Conservation (phyloP, 768 basidiomycete genomes). For the Udeniomyces megalosporus region DNA sequence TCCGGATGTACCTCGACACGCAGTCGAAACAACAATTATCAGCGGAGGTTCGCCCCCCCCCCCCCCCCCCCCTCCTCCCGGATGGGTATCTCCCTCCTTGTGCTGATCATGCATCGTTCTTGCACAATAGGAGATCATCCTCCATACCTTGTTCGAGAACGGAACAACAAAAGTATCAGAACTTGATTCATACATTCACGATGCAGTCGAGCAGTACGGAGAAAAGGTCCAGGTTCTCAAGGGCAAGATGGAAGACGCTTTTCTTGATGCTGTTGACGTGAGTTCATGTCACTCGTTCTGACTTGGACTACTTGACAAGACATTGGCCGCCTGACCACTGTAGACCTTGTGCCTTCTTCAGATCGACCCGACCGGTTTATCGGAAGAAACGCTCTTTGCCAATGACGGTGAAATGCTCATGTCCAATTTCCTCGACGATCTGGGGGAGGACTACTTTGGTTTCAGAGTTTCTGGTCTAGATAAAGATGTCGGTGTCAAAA, state of each 20-base stretch:
- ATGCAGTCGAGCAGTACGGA: slow-evolving; percentile 74
- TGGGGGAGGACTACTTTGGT: slow-evolving; percentile 88
- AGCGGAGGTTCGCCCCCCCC: slow-evolving; percentile 48
- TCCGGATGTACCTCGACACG: slow-evolving; percentile 66
- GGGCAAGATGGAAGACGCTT: slow-evolving; percentile 52
- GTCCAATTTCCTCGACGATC: slow-evolving; percentile 63
- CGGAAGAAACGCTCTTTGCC: slow-evolving; percentile 51
- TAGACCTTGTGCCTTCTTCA: background rate
- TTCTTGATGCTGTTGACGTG: slow-evolving; percentile 1
- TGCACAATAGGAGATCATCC: slow-evolving; percentile 60
- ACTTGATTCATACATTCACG: slow-evolving; percentile 71
- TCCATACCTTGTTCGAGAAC: slow-evolving; percentile 79
- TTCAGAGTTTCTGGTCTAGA: slow-evolving; percentile 76
- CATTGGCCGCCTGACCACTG: background rate
- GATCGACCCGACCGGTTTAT: slow-evolving; percentile 33
- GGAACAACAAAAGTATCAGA: slow-evolving; percentile 61
- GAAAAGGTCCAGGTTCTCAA: slow-evolving; percentile 58
- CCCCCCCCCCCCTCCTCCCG: background rate
- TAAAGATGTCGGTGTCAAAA: slow-evolving; percentile 61
- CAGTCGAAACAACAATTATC: slow-evolving; percentile 56
- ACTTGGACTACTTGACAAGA: too few species aligned
- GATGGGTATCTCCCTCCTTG: background rate
- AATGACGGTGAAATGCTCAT: slow-evolving; percentile 51
- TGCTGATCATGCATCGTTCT: background rate
- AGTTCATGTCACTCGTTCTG: too few species aligned